Conservation (phyloP, 1,284 basidiomycete species). For the Coniferiporia weirii region DNA sequence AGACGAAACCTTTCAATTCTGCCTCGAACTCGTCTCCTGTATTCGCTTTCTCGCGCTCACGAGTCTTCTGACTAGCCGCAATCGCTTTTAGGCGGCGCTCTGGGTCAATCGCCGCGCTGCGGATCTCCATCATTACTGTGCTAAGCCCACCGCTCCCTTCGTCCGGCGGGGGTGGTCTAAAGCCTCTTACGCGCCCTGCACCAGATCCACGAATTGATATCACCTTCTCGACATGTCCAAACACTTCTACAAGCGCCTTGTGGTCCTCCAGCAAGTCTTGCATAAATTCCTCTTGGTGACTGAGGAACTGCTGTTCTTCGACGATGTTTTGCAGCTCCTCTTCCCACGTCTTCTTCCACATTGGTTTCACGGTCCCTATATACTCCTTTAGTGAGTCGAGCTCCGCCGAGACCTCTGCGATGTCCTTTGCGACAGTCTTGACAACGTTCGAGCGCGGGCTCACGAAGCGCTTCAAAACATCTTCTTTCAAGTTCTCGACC, state of each 20-base stretch:
- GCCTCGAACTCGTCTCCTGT: constrained; percentile 75
- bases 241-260: constrained; percentile 80
- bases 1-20: constrained; percentile 81
- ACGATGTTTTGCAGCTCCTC: constrained; percentile 94
- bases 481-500: constrained; percentile 87
- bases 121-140: constrained; percentile 84
- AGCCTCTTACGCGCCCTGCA: constrained; percentile 38
- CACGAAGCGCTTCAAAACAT: constrained; percentile 86
- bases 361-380: constrained; percentile 86
- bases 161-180: constrained; percentile 54
- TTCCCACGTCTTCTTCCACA: constrained; percentile 99
- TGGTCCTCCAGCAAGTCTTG: constrained; percentile 88
- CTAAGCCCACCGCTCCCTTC: constrained; percentile 56
- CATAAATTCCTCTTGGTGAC: constrained; percentile 88
- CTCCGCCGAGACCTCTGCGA: constrained; percentile 65
- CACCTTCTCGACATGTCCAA: constrained; percentile 83
- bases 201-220: constrained; percentile 65
- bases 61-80: constrained; percentile 73
- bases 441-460: constrained; percentile 77
- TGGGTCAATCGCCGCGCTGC: constrained; percentile 76
- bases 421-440: constrained; percentile 70
- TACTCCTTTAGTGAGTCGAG: constrained; percentile 79
- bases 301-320: constrained; percentile 93
- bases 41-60: constrained; percentile 68
- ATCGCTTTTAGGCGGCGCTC: constrained; percentile 85